A percentile compares a stretch with the other conserved stretches of the same genome.
Evolutionary conservation across 805 yeast species (phyloP).

Genomic region (Peterozyma toletana): DNA sequence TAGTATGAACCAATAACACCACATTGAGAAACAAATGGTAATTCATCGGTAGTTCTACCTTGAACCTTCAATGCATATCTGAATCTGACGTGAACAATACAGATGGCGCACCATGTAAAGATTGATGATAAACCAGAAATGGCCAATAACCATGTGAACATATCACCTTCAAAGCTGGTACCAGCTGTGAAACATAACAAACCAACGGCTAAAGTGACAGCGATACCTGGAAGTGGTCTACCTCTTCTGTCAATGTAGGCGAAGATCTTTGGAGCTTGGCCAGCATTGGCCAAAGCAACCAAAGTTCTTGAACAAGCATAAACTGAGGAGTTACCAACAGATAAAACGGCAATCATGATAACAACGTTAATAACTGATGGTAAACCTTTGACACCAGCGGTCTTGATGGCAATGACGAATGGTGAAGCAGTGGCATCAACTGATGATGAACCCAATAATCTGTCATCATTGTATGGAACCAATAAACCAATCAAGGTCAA

Average conservation of each 20-base stretch:
- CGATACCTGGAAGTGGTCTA: constrained; percentile 67
- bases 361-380: constrained; percentile 74
- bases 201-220: constrained; percentile 45
- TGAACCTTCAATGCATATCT: constrained; percentile 59
- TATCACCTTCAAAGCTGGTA: constrained; percentile 43
- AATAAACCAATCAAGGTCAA: constrained; percentile 48
- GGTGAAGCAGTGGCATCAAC: constrained; percentile 62
- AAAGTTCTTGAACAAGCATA: constrained; percentile 69
- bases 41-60: constrained; percentile 63
- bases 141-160: constrained; percentile 74
- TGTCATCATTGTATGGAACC: constrained; percentile 50
- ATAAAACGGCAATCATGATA: constrained; percentile 62
- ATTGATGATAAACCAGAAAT: constrained; percentile 71
- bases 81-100: constrained; percentile 62
- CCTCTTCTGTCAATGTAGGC: constrained; percentile 73
- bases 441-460: constrained; percentile 40
- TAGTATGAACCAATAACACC: constrained; percentile 64
- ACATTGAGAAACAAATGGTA: constrained; percentile 57
- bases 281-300: constrained; percentile 63
- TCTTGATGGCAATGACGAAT: constrained; percentile 62
- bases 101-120: constrained; percentile 74
- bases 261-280: constrained; percentile 54
- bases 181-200: constrained; percentile 59
- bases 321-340: constrained; percentile 73
- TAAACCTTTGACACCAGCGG: constrained; percentile 54